Evolutionary conservation across 805 yeast genomes (phyloP), one percentile per base, ranked within the genome.

Genomic region (Ogataea philodendri): DNA sequence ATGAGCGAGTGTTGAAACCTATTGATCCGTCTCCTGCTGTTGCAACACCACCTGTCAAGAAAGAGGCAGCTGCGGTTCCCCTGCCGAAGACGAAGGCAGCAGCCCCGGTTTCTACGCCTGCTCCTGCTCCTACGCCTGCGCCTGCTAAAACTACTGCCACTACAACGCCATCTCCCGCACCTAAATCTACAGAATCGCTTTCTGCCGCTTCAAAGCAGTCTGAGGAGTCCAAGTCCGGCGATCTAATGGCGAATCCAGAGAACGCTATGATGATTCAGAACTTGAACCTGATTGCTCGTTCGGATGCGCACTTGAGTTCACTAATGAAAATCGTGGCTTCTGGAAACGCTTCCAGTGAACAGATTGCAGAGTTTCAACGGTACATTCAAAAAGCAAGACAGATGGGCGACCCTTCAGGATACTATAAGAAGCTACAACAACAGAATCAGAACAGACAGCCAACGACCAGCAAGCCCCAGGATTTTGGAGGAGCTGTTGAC

Each of bases 321-420:
- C 63, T 90, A 34, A 88, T 90, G 96, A 78, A 81, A 44, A 73
- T 71, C 5, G 96, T 90, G 2, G 97, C 97, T 0, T 73, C 81
- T 37, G 95, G 95, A 4, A 70, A 67, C 15, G 96, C 96, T 0
- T 58, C 78, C 1, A 72, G 76, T 5, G 78, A 72, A 5, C 90
- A 87, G 56, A 82, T 90, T 11, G 65, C 74, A 15, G 78, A 76
- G 29, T 90, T 90, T 57, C 95, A 89, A 57, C 78, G 73, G 14
- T 84, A 84, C 49, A 87, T 90, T 38, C 79, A 76, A 41, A 67
- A 78, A 36, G 97, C 97, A 0, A 72, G 83, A 43, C 76, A 72
- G 18, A 81, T 82, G 88, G 86, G 88, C 7, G 64, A 62, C 39
- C 37, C 53, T 7, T 52, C 52, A 26, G 57, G 60, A 7, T 48